These are phyloP conservation scores for Camellia granthamiana DNA, from an alignment of 148 eudicot genomes.

Conservation along the genomic window DNA sequence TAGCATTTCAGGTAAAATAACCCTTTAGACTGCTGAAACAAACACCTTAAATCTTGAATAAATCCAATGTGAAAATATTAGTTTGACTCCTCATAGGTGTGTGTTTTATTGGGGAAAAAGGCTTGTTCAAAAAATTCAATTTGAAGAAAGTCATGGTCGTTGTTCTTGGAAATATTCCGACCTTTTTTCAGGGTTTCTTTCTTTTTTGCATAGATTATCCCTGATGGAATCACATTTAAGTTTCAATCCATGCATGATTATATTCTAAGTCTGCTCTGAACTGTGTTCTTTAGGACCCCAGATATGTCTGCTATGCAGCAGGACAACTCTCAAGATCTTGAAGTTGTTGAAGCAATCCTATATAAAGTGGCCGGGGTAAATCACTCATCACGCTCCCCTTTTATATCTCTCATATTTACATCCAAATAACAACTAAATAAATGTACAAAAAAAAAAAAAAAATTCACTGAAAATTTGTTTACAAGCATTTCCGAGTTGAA, in stretches of 20 bases:
- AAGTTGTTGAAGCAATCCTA: slow-evolving; percentile 50
- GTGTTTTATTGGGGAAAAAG: background rate
- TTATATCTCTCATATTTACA: background rate
- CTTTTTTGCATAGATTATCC: background rate
- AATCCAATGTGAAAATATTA: background rate
- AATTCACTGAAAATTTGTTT: background rate
- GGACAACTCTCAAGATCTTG: slow-evolving; percentile 51
- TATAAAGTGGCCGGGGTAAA: slow-evolving; percentile 55
- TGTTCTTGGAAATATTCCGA: too few species aligned
- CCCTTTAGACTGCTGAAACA: background rate
- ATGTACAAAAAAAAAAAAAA: too few species aligned
- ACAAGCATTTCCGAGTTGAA: background rate
- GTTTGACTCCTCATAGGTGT: background rate
- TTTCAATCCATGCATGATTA: background rate
- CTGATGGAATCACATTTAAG: background rate
- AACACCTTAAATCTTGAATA: background rate
- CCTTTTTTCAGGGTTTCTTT: background rate
- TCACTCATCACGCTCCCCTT: slow-evolving; percentile 3
- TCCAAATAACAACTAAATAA: background rate
- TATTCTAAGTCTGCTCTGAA: background rate
- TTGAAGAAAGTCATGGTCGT: too few species aligned
- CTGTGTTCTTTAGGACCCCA: slow-evolving; percentile 46
- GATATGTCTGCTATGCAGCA: slow-evolving; percentile 71
- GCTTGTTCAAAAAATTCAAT: too few species aligned
- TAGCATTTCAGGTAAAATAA: background rate